phyloP scores from a whole-genome alignment of 768 basidiomycete genomes.

The Podaxis mareebaensis region DNA sequence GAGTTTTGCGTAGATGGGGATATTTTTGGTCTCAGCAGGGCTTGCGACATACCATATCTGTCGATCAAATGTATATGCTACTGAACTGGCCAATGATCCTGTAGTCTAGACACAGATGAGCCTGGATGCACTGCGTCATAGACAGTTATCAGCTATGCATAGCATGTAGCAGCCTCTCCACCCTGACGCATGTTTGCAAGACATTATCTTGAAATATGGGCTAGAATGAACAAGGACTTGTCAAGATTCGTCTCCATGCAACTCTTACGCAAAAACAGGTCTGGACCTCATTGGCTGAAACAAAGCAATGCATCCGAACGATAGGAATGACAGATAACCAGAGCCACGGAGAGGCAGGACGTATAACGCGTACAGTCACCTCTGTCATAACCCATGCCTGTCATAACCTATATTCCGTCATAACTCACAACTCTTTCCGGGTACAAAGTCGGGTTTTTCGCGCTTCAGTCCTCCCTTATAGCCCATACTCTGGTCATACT shows the following conservation, averaged over 20 bases:
- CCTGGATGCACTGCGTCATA: neutral
- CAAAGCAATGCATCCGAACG: neutral
- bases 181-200: neutral
- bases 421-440: too few species aligned
- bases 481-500: too few species aligned
- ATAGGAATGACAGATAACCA: neutral
- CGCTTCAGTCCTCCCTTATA: too few species aligned
- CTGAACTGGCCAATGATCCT: neutral
- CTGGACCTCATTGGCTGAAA: neutral
- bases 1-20: conserved; percentile 20
- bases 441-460: too few species aligned
- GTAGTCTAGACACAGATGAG: neutral
- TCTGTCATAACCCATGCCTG: neutral
- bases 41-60: too few species aligned
- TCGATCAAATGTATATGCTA: neutral
- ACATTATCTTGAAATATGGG: neutral
- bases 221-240: neutral
- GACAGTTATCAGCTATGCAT: neutral
- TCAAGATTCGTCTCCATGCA: neutral
- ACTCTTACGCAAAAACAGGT: neutral
- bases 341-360: neutral
- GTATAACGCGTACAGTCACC: neutral
- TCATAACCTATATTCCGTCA: too few species aligned
- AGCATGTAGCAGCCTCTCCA: too few species aligned
- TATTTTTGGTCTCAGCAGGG: neutral